Conservation (phyloP, 2,329 filamentous ascomycete species). For the Penicillium thymicola region DNA sequence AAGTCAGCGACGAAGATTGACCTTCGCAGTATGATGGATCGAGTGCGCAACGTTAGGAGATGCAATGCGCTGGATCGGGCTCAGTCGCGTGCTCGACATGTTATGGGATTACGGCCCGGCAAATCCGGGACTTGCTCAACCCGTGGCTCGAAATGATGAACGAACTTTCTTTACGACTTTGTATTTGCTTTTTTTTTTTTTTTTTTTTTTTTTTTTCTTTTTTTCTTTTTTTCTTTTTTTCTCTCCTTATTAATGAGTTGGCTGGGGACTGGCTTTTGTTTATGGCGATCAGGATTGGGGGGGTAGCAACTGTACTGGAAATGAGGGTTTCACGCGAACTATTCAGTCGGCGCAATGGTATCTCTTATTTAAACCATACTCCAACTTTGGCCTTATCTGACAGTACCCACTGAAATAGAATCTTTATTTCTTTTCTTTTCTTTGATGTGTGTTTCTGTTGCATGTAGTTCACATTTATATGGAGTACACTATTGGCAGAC, state of each 20-base stretch:
- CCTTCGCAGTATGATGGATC: slow-evolving; percentile 25
- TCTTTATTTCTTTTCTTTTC: neutral
- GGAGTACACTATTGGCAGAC: neutral
- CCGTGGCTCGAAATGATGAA: slow-evolving; percentile 3
- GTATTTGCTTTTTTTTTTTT: slow-evolving; percentile 25
- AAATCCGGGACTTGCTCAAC: slow-evolving; percentile 8
- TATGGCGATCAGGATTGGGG: slow-evolving; percentile 17
- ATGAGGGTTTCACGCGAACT: neutral
- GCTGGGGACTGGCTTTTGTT: slow-evolving; percentile 15
- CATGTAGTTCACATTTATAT: neutral
- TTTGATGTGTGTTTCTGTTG: neutral
- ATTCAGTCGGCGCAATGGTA: slow-evolving; percentile 13
- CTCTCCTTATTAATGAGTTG: slow-evolving; percentile 10
- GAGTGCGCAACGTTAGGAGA: slow-evolving; percentile 28
- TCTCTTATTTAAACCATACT: slow-evolving; percentile 4
- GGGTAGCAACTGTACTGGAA: slow-evolving; percentile 7
- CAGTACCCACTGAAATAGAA: neutral
- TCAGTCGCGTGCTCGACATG: slow-evolving; percentile 33
- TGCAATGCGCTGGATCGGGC: slow-evolving; percentile 33
- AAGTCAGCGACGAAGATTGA: slow-evolving; percentile 24
- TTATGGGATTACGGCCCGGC: slow-evolving; percentile 26
- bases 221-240: slow-evolving; percentile 24
- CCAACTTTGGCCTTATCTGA: neutral
- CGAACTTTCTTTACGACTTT: slow-evolving; percentile 5
- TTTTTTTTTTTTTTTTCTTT: slow-evolving; percentile 26